These are phyloP conservation scores for Colletotrichum kahawae DNA, from an alignment of 2,329 filamentous ascomycete species.

Conservation along the genomic window DNA sequence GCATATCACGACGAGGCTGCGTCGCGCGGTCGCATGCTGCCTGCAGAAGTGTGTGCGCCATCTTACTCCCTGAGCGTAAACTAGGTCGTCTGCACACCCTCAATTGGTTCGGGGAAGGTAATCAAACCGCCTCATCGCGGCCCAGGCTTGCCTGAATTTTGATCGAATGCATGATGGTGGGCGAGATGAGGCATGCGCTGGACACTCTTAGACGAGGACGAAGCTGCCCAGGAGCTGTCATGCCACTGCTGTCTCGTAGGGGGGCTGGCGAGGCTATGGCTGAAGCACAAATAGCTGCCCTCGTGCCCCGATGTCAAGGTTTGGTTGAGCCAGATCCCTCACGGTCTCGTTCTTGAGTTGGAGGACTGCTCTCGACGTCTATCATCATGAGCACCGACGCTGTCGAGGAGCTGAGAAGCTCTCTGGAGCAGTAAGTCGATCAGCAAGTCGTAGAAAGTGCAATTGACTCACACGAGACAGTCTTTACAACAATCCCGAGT, in stretches of 20 bases:
- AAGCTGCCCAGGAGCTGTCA: not conserved
- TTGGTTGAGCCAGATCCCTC: not conserved
- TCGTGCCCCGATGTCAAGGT: not conserved
- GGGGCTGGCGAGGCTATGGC: not conserved
- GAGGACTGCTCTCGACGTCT: not conserved
- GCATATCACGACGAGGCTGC: not conserved
- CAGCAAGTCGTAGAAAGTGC: accelerated
- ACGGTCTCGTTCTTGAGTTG: not conserved
- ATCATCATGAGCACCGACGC: not conserved
- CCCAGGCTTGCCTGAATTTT: not conserved
- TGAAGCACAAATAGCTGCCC: not conserved
- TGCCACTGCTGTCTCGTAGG: not conserved
- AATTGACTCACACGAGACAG: not conserved
- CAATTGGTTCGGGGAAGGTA: not conserved
- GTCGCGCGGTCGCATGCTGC: not conserved
- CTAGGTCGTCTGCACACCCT: too few species aligned
- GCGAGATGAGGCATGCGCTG: not conserved
- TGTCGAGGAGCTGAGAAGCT: not conserved
- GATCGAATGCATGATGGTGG: not conserved
- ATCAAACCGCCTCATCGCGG: not conserved
- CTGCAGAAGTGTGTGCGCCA: not conserved
- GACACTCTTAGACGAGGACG: not conserved
- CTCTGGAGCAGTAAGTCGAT: not conserved
- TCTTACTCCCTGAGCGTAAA: not conserved
- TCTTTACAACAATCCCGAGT: not conserved